Percentiles rank a stretch among this genome's conserved stretches.
phyloP scores from a whole-genome alignment of 1,284 basidiomycete genomes.

The Mycocalia duriaeana region DNA sequence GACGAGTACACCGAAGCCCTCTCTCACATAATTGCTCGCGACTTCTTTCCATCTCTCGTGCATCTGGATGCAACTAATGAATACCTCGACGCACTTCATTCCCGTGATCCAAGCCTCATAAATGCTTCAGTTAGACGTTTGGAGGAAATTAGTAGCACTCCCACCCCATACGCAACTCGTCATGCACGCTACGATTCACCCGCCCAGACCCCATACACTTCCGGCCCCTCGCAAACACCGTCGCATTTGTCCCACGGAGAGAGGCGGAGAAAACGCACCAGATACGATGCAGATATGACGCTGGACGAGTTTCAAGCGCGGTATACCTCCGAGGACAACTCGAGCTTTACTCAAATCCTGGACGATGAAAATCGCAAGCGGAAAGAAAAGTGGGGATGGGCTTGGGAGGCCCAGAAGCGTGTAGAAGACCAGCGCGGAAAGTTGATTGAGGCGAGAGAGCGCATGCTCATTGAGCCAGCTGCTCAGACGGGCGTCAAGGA shows the following conservation, averaged over 20 bases:
- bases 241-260: slow-evolving; percentile 50
- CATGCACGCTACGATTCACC: slow-evolving; percentile 11
- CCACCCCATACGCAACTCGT: slow-evolving; percentile 30
- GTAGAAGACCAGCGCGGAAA: slow-evolving; percentile 63
- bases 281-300: slow-evolving; percentile 56
- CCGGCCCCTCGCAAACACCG: slow-evolving; percentile 46
- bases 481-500: slow-evolving; percentile 59
- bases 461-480: slow-evolving; percentile 65
- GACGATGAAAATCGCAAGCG: slow-evolving; percentile 81
- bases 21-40: slow-evolving; percentile 91
- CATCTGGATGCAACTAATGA: slow-evolving; percentile 84
- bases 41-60: slow-evolving; percentile 93
- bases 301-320: slow-evolving; percentile 84
- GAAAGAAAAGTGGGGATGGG: slow-evolving; percentile 81
- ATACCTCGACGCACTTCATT: slow-evolving; percentile 74
- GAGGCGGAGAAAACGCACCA: slow-evolving; percentile 47
- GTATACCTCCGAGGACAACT: slow-evolving; percentile 94
- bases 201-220: not conserved
- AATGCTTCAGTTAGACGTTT: slow-evolving; percentile 69
- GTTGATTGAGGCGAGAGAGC: slow-evolving; percentile 62
- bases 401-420: slow-evolving; percentile 82
- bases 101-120: slow-evolving; percentile 70
- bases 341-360: slow-evolving; percentile 87
- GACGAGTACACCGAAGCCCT: slow-evolving; percentile 92
- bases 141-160: slow-evolving; percentile 57